Conservation (phyloP, 805 yeast genomes). For the Starmerella kuoi region DNA sequence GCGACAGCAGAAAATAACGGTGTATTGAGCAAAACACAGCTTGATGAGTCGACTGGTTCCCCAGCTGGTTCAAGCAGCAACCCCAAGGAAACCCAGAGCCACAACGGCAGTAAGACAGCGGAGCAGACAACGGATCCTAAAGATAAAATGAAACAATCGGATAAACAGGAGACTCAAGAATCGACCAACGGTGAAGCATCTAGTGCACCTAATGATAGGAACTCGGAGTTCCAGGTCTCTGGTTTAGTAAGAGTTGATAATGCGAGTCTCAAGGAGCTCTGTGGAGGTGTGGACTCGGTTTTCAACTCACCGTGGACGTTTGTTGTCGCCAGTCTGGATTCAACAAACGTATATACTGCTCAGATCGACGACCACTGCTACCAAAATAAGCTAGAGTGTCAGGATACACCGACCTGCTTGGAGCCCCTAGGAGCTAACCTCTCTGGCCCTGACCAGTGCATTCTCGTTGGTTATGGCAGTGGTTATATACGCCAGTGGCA, state of each 20-base stretch:
- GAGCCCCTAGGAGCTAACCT: constrained; percentile 1
- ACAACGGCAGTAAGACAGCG: neutral
- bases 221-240: neutral
- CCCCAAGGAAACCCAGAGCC: neutral
- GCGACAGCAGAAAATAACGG: constrained; percentile 29
- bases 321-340: neutral
- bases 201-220: no score
- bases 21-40: neutral
- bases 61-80: no score
- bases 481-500: constrained; percentile 13
- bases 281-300: neutral
- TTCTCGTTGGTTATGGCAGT: constrained; percentile 10
- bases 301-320: neutral
- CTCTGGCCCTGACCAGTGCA: constrained; percentile 1
- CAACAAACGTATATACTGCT: neutral
- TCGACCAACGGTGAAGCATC: neutral
- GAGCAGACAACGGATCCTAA: neutral
- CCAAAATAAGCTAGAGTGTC: neutral
- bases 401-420: constrained; percentile 7
- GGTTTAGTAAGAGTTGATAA: neutral
- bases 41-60: neutral
- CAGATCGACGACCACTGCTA: neutral
- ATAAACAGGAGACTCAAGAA: neutral
- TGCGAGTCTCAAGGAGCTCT: neutral
- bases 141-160: neutral